Base-by-base conservation (phyloP, 495 filamentous ascomycete species). In the Penicillium arizonense region DNA sequence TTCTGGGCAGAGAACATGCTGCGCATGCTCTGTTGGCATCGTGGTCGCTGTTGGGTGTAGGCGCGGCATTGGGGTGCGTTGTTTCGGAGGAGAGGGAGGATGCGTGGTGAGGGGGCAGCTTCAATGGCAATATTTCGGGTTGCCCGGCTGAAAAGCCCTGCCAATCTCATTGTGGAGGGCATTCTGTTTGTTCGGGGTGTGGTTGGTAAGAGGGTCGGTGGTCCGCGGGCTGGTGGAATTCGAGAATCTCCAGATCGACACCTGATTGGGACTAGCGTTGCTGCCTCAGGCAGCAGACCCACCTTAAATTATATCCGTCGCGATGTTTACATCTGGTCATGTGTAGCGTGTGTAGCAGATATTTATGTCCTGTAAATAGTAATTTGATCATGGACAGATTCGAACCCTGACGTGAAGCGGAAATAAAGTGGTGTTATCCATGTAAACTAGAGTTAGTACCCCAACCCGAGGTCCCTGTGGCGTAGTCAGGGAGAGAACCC, bases 91-190 rank as follows among this genome's bases (percentile, higher is more conserved):
- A 61, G 23, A 13, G 58, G 32, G 46, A 60, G 55, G 23, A 60
- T 40, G 44, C 61, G 58, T 39, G 44, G 43, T 44, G 59, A 43
- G 20, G 37, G 51, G 39, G 52, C 20, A n/a, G 54, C 47, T 47
- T 68, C 66, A 43, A 64, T 23, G n/a, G 65, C 10, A n/a, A 57
- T 36, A 30, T 51, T 50, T 45, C 63, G 63, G 14, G 61, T 58
- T 18, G 65, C 61, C 43, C 61, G 64, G 42, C 59, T 33, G 23
- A 70, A 26, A 3, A 68, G 41, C 41, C 69, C 67, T 12, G 68
- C 44, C 51, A 70, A 56, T 50, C 55, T 58, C 47, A 70, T 49
- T 14, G 71, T 59, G 34, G 71, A 66, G 10, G 71, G 49, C 71
- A 74, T 74, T 55, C 34, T 64, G 34, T 50, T 37, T 36, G 35